Percentiles rank a stretch among this genome's conserved stretches.
These are phyloP conservation scores for Sporothrix globosa DNA, from an alignment of 2,329 filamentous ascomycete species.

Conservation along the genomic window DNA sequence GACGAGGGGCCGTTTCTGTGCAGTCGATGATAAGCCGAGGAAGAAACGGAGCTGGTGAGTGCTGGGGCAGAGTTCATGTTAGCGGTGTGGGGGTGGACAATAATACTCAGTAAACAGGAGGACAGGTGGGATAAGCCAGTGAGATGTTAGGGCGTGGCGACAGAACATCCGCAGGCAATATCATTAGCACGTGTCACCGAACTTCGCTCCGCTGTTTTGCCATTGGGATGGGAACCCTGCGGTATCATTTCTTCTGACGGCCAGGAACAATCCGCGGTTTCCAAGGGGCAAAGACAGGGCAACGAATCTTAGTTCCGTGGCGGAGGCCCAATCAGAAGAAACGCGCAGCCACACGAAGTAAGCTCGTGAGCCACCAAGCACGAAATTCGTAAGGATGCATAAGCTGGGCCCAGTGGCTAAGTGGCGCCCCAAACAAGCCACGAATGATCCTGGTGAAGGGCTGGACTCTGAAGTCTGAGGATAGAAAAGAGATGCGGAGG, in stretches of 20 bases:
- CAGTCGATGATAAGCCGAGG: constrained; percentile 30
- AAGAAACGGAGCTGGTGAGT: constrained; percentile 7
- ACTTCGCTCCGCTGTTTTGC: background rate
- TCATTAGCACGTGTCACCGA: constrained; percentile 30
- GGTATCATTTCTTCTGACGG: background rate
- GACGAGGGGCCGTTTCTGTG: constrained; percentile 13
- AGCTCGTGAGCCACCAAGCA: background rate
- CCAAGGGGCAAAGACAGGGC: constrained; percentile 1
- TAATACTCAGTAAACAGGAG: background rate
- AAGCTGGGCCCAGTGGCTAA: background rate
- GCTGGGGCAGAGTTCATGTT: background rate
- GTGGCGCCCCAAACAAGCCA: constrained; percentile 8
- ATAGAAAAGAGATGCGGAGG: constrained; percentile 1
- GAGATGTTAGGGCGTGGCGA: background rate
- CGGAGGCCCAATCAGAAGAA: background rate
- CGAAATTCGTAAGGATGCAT: background rate
- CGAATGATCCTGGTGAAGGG: background rate
- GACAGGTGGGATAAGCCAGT: constrained; percentile 11
- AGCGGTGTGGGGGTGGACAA: constrained; percentile 14
- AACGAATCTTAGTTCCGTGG: constrained; percentile 4
- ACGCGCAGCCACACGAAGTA: background rate
- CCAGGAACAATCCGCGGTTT: constrained; percentile 23
- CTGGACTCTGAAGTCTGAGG: constrained; percentile 15
- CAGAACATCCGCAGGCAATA: constrained; percentile 8
- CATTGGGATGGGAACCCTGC: background rate